Percentiles rank a stretch among this genome's conserved stretches.
phyloP scores from a whole-genome alignment of 1,139 yeast genomes.

The Suhomyces maxii region DNA sequence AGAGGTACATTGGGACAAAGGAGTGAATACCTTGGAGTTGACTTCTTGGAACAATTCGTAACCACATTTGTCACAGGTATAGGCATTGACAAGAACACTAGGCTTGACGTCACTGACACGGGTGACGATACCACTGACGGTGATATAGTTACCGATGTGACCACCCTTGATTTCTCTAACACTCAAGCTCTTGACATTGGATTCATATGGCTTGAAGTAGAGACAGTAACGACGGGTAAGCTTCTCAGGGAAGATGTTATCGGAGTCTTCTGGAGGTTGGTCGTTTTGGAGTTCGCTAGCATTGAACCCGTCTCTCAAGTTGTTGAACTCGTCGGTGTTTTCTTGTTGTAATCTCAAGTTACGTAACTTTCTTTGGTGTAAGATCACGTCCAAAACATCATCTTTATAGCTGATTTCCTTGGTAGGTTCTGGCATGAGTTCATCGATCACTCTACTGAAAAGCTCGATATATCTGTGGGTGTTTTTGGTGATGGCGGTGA shows the following conservation, averaged over 20 bases:
- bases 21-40: conserved; percentile 78
- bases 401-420: conserved; percentile 76
- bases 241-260: conserved; percentile 73
- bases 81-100: conserved; percentile 84
- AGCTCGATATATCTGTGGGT: conserved; percentile 78
- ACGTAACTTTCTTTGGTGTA: conserved; percentile 84
- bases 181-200: conserved; percentile 61
- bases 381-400: conserved; percentile 89
- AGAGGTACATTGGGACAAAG: conserved; percentile 83
- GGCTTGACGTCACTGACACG: conserved; percentile 97
- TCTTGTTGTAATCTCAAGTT: conserved; percentile 75
- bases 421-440: conserved; percentile 80
- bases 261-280: conserved; percentile 13
- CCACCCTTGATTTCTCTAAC: conserved; percentile 88
- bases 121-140: conserved; percentile 92
- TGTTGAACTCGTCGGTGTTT: conserved; percentile 51
- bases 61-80: conserved; percentile 97
- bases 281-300: conserved; percentile 3
- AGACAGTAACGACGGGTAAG: conserved; percentile 83
- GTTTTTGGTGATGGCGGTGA: conserved; percentile 65
- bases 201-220: conserved; percentile 79
- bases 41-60: conserved; percentile 96
- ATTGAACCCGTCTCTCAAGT: conserved; percentile 38
- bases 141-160: conserved; percentile 81
- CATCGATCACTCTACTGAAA: conserved; percentile 74